These are phyloP conservation scores for Vaccinium corymbosum DNA, from an alignment of 148 eudicot species.

Conservation along the genomic window DNA sequence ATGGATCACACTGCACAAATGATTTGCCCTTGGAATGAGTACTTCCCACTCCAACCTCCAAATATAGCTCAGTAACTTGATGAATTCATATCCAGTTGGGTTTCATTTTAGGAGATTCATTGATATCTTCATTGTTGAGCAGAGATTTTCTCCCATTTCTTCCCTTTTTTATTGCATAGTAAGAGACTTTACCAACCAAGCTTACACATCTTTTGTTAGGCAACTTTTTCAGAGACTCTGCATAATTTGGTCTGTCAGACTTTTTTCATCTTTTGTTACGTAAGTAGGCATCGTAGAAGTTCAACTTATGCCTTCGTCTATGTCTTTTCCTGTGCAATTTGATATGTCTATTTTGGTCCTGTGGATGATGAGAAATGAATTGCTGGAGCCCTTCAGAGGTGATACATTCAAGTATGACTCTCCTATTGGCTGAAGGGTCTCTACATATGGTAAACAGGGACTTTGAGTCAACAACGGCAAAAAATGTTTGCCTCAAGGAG, in stretches of 20 bases:
- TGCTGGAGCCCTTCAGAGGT: background rate
- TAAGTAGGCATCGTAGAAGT: background rate
- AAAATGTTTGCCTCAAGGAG: background rate
- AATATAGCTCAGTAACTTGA: background rate
- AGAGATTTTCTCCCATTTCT: background rate
- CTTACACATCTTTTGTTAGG: background rate
- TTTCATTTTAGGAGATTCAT: background rate
- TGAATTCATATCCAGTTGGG: background rate
- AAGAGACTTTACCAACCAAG: background rate
- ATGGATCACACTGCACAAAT: background rate
- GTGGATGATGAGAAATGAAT: background rate
- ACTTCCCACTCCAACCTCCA: background rate
- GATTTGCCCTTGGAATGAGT: background rate
- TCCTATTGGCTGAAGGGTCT: background rate
- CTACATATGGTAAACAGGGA: background rate
- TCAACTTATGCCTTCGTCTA: background rate
- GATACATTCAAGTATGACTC: background rate
- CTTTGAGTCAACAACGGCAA: background rate
- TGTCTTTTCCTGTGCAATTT: background rate
- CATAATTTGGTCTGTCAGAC: background rate
- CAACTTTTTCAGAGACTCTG: background rate
- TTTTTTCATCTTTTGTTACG: too few species aligned
- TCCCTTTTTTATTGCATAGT: background rate
- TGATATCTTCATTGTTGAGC: background rate
- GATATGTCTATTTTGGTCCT: constrained; percentile 1